phyloP scores from a whole-genome alignment of 1,284 basidiomycete species.

The Porogramme epimiltina region DNA sequence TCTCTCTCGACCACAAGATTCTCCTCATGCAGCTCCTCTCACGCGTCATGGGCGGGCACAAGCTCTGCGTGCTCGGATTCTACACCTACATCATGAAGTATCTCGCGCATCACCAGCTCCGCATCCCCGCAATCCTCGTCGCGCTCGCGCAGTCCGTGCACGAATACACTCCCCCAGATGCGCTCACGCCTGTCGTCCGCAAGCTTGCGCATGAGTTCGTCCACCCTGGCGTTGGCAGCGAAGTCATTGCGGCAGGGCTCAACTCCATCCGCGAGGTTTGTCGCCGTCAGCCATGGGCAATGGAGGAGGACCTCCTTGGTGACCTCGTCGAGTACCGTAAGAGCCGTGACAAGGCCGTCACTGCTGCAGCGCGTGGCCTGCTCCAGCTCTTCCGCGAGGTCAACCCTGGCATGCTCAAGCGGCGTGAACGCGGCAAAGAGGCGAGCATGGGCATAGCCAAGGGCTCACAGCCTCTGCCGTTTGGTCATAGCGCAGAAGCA shows the following conservation, averaged over 20 bases:
- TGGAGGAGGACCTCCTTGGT: slow-evolving; percentile 91
- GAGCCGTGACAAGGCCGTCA: slow-evolving; percentile 93
- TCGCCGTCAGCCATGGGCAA: slow-evolving; percentile 92
- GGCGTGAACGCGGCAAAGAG: slow-evolving; percentile 88
- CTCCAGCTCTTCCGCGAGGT: slow-evolving; percentile 95
- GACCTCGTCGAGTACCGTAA: slow-evolving; percentile 96
- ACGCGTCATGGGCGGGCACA: slow-evolving; percentile 93
- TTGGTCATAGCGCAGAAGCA: slow-evolving; percentile 76
- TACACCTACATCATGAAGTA: slow-evolving; percentile 98
- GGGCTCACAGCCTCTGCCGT: slow-evolving; percentile 72
- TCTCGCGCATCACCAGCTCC: slow-evolving; percentile 90
- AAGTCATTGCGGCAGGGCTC: slow-evolving; percentile 95
- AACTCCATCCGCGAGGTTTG: slow-evolving; percentile 96
- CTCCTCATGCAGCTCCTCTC: slow-evolving; percentile 96
- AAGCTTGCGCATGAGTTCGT: slow-evolving; percentile 97
- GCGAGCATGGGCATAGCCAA: slow-evolving; percentile 72
- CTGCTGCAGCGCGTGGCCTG: slow-evolving; percentile 85
- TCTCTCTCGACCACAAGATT: slow-evolving; percentile 95
- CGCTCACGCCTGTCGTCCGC: slow-evolving; percentile 84
- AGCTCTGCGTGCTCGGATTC: slow-evolving; percentile 93
- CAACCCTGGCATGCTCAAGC: slow-evolving; percentile 91
- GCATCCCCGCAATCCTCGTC: slow-evolving; percentile 93
- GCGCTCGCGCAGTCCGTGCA: slow-evolving; percentile 96
- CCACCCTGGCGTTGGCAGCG: slow-evolving; percentile 94
- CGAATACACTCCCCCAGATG: slow-evolving; percentile 94